These are phyloP conservation scores for Peniophora sp. DNA, from an alignment of 1,284 basidiomycete species.

Conservation along the genomic window DNA sequence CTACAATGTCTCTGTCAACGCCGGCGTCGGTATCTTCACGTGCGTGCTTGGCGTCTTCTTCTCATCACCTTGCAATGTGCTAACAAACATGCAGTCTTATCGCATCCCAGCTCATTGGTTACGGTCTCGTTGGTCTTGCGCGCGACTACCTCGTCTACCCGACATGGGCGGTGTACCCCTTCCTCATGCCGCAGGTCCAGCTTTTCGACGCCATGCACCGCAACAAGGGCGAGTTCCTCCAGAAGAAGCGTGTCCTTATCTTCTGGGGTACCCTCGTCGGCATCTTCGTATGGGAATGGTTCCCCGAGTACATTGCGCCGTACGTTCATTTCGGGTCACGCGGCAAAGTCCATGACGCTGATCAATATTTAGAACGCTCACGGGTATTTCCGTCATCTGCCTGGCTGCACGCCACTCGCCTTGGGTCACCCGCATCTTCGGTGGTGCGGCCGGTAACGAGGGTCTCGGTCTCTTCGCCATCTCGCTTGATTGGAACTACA, in stretches of 20 bases:
- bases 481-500: slow-evolving; percentile 22
- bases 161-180: slow-evolving; percentile 14
- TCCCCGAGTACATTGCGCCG: slow-evolving; percentile 10
- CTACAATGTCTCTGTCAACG: slow-evolving; percentile 40
- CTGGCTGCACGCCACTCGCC: slow-evolving; percentile 13
- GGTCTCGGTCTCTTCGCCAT: slow-evolving; percentile 19
- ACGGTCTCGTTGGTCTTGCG: slow-evolving; percentile 41
- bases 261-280: slow-evolving; percentile 14
- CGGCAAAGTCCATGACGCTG: not conserved
- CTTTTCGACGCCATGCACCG: slow-evolving; percentile 12
- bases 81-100: slow-evolving; percentile 20
- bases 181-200: slow-evolving; percentile 13
- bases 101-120: slow-evolving; percentile 44
- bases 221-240: slow-evolving; percentile 14
- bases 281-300: slow-evolving; percentile 12
- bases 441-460: slow-evolving; percentile 18
- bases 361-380: slow-evolving; percentile 2
- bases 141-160: slow-evolving; percentile 27
- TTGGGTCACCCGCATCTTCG: slow-evolving; percentile 17
- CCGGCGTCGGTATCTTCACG: slow-evolving; percentile 41
- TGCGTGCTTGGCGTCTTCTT: slow-evolving; percentile 6
- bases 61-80: slow-evolving; percentile 6
- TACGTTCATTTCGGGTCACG: not conserved
- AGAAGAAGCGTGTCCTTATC: slow-evolving; percentile 16
- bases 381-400: slow-evolving; percentile 14